Conservation (phyloP, 2,329 filamentous ascomycete genomes). For the Fusarium paranaense region DNA sequence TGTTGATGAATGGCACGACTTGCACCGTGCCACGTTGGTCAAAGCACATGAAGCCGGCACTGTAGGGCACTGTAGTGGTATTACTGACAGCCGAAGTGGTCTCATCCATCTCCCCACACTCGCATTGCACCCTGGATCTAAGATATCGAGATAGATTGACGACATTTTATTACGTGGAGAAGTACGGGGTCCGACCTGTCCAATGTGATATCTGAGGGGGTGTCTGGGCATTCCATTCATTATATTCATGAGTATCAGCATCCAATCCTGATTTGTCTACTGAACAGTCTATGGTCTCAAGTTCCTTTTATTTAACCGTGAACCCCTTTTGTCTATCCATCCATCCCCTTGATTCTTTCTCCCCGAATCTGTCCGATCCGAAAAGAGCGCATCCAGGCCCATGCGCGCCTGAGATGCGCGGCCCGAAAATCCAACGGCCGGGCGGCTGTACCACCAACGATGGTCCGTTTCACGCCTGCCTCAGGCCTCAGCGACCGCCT, state of each 20-base stretch:
- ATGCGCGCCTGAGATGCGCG: slow-evolving; percentile 1
- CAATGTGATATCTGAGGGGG: slow-evolving; percentile 1
- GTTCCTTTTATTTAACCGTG: not conserved
- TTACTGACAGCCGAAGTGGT: slow-evolving; percentile 25
- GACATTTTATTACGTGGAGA: not conserved
- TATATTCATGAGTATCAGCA: not conserved
- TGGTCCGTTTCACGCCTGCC: slow-evolving; percentile 6
- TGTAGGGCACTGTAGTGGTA: slow-evolving; percentile 23
- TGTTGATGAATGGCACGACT: slow-evolving; percentile 27
- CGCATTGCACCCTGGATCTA: slow-evolving; percentile 15
- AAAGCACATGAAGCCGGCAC: slow-evolving; percentile 26
- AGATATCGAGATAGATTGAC: slow-evolving; percentile 21
- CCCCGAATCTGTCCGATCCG: not conserved
- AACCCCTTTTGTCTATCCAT: slow-evolving; percentile 13
- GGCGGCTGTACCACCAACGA: slow-evolving; percentile 1
- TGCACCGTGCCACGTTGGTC: slow-evolving; percentile 20
- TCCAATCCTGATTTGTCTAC: not conserved
- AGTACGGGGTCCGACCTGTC: not conserved
- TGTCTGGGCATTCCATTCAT: slow-evolving; percentile 2
- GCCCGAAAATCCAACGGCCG: not conserved
- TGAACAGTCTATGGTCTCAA: slow-evolving; percentile 1
- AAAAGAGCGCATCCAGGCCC: not conserved
- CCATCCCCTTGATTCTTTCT: not conserved
- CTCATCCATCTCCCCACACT: slow-evolving; percentile 41
- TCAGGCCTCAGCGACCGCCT: slow-evolving; percentile 28